These are phyloP conservation scores for Kregervanrija fluxuum DNA, from an alignment of 805 yeast species.

Conservation along the genomic window DNA sequence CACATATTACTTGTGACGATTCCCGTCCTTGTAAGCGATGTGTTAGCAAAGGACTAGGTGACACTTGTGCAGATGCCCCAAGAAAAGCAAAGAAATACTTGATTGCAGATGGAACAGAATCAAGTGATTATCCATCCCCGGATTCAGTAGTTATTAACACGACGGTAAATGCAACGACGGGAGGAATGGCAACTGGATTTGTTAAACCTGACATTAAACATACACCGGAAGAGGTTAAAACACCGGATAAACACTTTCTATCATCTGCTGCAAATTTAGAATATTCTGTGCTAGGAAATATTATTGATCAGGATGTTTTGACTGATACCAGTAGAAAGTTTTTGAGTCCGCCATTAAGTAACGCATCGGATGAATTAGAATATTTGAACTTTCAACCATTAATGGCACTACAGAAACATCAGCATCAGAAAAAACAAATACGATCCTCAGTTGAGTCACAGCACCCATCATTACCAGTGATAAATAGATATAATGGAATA, in stretches of 20 bases:
- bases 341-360: constrained; percentile 31
- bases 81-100: constrained; percentile 79
- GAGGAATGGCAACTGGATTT: constrained; percentile 5
- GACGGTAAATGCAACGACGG: neutral
- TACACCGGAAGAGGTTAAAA: neutral
- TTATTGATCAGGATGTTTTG: constrained; percentile 43
- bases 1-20: constrained; percentile 89
- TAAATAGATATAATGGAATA: too few species aligned
- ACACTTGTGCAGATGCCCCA: constrained; percentile 82
- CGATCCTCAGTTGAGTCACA: neutral
- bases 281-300: constrained; percentile 60
- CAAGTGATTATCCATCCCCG: neutral
- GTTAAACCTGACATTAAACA: neutral
- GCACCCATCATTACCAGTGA: neutral
- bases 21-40: constrained; percentile 63
- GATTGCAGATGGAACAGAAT: constrained; percentile 42
- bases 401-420: constrained; percentile 10
- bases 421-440: neutral
- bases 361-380: constrained; percentile 24
- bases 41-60: constrained; percentile 55
- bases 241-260: constrained; percentile 36
- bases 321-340: constrained; percentile 10
- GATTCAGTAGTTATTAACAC: neutral
- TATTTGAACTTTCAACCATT: constrained; percentile 20
- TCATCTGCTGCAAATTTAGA: constrained; percentile 71